phyloP scores from a whole-genome alignment of 768 basidiomycete genomes.

The Mycena venus region DNA sequence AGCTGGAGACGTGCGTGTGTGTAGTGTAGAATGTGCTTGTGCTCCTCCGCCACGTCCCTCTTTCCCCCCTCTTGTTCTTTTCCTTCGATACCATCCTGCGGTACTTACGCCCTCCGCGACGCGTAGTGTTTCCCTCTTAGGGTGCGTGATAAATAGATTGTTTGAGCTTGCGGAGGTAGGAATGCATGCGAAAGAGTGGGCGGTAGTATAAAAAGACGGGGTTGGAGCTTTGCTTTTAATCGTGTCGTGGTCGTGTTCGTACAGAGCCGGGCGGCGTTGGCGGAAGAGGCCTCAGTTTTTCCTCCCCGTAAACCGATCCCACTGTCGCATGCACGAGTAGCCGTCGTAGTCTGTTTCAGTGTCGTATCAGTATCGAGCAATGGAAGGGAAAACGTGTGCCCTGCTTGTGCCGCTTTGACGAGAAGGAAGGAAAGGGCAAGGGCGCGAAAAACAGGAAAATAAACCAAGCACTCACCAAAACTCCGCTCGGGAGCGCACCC shows the following conservation, averaged over 20 bases:
- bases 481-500: constrained; percentile 64
- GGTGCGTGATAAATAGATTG: not conserved
- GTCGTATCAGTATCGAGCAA: constrained; percentile 1
- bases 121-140: too few species aligned
- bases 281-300: not conserved
- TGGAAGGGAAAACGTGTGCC: too few species aligned
- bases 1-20: too few species aligned
- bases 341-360: constrained; percentile 63
- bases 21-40: too few species aligned
- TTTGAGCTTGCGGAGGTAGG: not conserved
- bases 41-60: too few species aligned
- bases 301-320: constrained; percentile 54
- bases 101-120: too few species aligned
- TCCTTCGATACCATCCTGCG: too few species aligned
- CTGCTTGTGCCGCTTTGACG: too few species aligned
- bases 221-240: not conserved
- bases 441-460: too few species aligned
- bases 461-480: constrained; percentile 69
- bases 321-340: constrained; percentile 69
- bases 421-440: too few species aligned
- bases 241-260: not conserved
- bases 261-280: not conserved
- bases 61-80: too few species aligned
- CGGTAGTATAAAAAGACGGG: too few species aligned
- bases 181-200: not conserved